Conservation (phyloP, 176 grass and related monocot genomes). For the Ensete ventricosum region DNA sequence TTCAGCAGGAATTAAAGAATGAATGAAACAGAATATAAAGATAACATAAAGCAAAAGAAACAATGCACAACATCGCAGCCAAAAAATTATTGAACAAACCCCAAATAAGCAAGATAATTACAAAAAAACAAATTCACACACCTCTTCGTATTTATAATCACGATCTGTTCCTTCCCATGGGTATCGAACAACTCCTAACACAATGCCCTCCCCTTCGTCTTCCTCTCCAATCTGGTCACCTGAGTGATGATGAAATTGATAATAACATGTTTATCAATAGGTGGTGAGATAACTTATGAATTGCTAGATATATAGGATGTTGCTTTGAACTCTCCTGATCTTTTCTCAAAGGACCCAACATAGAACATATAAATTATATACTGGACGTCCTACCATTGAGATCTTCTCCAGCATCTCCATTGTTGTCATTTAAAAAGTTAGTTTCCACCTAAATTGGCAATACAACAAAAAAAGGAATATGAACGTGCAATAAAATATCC, state of each 20-base stretch:
- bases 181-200: slow-evolving; percentile 39
- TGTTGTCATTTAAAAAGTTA: slow-evolving; percentile 28
- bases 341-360: background rate
- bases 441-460: slow-evolving; percentile 54
- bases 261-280: background rate
- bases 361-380: background rate
- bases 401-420: slow-evolving; percentile 38
- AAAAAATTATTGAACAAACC: background rate
- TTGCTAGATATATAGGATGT: background rate
- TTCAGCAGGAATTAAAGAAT: too few relatives aligned
- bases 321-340: background rate
- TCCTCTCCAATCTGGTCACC: slow-evolving; percentile 54
- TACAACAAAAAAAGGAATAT: background rate
- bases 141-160: slow-evolving; percentile 74
- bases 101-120: background rate
- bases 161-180: slow-evolving; percentile 72
- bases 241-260: slow-evolving; percentile 3
- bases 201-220: slow-evolving; percentile 63
- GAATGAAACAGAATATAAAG: background rate
- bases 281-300: background rate
- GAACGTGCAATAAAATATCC: background rate
- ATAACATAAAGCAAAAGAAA: background rate
- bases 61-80: background rate
- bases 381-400: slow-evolving; percentile 18
- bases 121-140: slow-evolving; percentile 7